phyloP scores from a whole-genome alignment of 371 early-diverging fungal genomes.

The Globomyces sp. region DNA sequence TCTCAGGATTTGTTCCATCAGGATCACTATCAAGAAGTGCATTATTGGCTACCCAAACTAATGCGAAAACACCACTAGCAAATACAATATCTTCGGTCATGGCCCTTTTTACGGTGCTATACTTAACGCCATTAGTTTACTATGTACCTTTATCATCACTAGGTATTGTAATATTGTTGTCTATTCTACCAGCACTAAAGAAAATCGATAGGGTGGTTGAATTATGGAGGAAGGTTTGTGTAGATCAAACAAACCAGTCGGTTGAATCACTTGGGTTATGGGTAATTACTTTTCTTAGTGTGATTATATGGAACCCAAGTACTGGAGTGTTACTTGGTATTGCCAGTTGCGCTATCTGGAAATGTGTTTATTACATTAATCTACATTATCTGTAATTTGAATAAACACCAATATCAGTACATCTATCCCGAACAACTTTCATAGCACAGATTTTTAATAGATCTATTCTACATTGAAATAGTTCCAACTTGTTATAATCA shows the following conservation, averaged over 20 bases:
- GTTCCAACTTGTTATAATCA: no score
- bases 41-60: constrained; percentile 32
- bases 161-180: constrained; percentile 45
- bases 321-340: neutral
- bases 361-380: no score
- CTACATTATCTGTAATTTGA: no score
- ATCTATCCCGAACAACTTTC: no score
- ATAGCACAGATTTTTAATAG: no score
- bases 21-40: constrained; percentile 37
- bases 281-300: constrained; percentile 5
- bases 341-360: neutral
- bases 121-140: constrained; percentile 43
- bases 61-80: constrained; percentile 24
- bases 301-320: neutral
- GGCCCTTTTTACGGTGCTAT: constrained; percentile 36
- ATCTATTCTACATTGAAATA: no score
- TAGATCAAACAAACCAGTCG: neutral
- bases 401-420: no score
- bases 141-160: constrained; percentile 42
- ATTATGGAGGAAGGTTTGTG: neutral
- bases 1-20: constrained; percentile 39
- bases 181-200: constrained; percentile 34
- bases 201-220: constrained; percentile 26
- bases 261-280: constrained; percentile 8
- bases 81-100: constrained; percentile 37